phyloP scores from a whole-genome alignment of 2,329 filamentous ascomycete genomes.

The Cladobotryum mycophilum region DNA sequence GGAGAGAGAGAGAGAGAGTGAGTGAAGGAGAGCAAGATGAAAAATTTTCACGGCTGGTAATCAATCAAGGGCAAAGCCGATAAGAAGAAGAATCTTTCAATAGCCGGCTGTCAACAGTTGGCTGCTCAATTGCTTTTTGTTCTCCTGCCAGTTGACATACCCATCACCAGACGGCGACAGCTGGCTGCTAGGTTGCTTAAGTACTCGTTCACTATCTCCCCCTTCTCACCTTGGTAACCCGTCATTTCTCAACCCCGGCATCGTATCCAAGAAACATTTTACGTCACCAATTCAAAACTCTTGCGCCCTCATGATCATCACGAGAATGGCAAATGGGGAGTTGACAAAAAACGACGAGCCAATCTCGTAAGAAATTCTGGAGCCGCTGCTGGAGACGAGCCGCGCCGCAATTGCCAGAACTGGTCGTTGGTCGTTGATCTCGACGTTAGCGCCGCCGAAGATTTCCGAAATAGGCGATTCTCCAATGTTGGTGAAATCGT shows the following conservation, averaged over 20 bases:
- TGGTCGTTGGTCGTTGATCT: not conserved
- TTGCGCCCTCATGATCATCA: slow-evolving; percentile 7
- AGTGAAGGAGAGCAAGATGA: not conserved
- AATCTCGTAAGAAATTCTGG: slow-evolving; percentile 1
- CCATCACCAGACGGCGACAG: not conserved
- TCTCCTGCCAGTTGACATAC: too few relatives aligned
- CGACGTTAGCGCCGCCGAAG: slow-evolving; percentile 9
- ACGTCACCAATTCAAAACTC: slow-evolving; percentile 4
- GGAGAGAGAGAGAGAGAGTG: too few relatives aligned
- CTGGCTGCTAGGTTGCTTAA: not conserved
- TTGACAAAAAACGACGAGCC: slow-evolving; percentile 5
- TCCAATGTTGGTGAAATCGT: slow-evolving; percentile 1
- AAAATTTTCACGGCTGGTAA: too few relatives aligned
- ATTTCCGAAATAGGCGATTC: slow-evolving; percentile 1
- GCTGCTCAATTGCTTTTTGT: too few relatives aligned
- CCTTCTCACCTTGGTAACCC: not conserved
- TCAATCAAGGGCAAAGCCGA: not conserved
- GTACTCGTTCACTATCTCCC: not conserved
- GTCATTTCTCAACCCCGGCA: not conserved
- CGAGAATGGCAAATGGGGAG: not conserved
- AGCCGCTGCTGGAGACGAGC: slow-evolving; percentile 1
- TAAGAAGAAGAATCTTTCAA: not conserved
- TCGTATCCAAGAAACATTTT: not conserved
- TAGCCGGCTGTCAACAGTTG: not conserved
- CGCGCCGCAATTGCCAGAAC: slow-evolving; percentile 6